Evolutionary conservation across 192 early-diverging fungal species (phyloP).

Genomic region (Coemansia sp.): DNA sequence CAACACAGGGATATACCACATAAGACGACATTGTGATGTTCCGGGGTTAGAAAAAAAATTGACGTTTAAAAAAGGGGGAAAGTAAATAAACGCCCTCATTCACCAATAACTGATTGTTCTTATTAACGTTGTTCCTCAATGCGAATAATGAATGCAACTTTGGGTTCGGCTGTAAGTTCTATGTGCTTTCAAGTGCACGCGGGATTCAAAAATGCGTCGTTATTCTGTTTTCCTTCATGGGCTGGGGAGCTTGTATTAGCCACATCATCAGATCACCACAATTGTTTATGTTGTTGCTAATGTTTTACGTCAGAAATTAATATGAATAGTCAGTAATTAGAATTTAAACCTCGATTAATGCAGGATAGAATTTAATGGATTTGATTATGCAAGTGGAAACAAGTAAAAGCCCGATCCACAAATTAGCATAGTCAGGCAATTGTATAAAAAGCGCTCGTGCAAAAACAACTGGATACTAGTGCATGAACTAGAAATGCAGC

Average conservation of each 20-base stretch:
- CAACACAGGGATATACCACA: not conserved
- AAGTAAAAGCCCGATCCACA: not conserved
- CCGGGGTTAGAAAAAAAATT: not conserved
- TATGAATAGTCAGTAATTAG: not conserved
- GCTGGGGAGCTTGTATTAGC: not conserved
- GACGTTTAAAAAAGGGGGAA: not conserved
- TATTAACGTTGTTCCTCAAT: not conserved
- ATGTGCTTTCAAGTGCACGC: not conserved
- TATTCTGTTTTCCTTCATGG: not conserved
- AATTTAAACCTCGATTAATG: not conserved
- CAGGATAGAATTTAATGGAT: not conserved
- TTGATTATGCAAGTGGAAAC: not conserved
- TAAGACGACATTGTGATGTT: not conserved
- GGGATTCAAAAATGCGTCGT: not conserved
- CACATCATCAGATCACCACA: not conserved
- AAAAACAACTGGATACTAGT: too few species aligned
- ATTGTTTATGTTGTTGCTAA: not conserved
- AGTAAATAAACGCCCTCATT: conserved; percentile 2
- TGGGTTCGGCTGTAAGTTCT: not conserved
- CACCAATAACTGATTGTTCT: not conserved
- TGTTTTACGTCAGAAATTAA: too few species aligned
- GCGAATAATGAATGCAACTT: not conserved
- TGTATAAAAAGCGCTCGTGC: too few species aligned
- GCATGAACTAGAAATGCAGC: too few species aligned
- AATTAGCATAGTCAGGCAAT: too few species aligned